Evolutionary conservation across 495 filamentous ascomycete species (phyloP), one percentile per base, ranked within the genome.

Genomic region (Aspergillus sclerotiicarbonarius): DNA sequence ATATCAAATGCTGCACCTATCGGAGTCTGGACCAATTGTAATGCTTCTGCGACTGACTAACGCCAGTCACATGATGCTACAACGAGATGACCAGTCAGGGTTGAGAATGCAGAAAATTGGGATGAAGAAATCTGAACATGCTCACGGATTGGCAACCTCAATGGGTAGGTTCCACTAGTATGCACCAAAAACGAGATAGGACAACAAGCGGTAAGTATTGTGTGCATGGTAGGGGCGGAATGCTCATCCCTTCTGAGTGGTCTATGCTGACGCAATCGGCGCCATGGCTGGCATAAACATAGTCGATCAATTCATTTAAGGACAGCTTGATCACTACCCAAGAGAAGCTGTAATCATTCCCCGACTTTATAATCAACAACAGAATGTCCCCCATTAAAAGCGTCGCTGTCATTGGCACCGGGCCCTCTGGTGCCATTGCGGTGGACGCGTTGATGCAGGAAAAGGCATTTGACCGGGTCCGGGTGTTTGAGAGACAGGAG

Each of bases 401-500:
- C 19, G 75, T 86, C 10, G 84, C 83, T 18, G 74, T 87, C 5
- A 84, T 87, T 57, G 82, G 84, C 9, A 74, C 81, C 1, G 82
- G 84, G 3, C 84, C 83, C 9, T 72, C 82, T 0, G 83, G 83
- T 9, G 82, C 82, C 51, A 85, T 85, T 64, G 66, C 83, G 0
- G 71, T 84, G 4, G 80, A 85, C 73, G 82, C 83, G 0, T 64
- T 87, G 37, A 74, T 75, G 19, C 74, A 82, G 59, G 84, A 87
- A 59, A 71, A 80, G 53, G 62, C 68, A 0, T 87, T 86, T 59
- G 77, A 84, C 51, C 57, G 73, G 7, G 80, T 85, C 50, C 76
- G 82, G 20, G 82, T 85, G 1, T 87, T 85, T 66, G 84, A 87
- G 61, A 62, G 83, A 31, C 76, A 82, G 33, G 82, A 84, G 57